Evolutionary conservation across 1,139 yeast genomes (phyloP).

Genomic region (Suhomyces chickasaworum): DNA sequence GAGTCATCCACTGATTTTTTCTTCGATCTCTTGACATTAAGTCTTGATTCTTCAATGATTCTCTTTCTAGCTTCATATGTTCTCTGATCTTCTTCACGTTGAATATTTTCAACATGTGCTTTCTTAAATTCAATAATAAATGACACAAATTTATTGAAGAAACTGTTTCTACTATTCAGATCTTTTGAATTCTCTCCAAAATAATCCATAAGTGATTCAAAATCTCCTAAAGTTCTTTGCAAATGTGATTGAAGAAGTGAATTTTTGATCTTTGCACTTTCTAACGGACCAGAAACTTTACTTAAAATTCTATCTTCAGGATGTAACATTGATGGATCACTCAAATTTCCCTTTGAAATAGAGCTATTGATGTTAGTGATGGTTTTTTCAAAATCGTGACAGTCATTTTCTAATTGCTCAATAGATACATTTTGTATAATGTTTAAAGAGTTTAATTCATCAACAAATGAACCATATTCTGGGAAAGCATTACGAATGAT

Average conservation of each 20-base stretch:
- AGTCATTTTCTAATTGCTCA: slow-evolving; percentile 75
- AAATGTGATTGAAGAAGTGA: slow-evolving; percentile 58
- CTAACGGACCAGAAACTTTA: slow-evolving; percentile 50
- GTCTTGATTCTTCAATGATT: slow-evolving; percentile 32
- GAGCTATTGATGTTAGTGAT: slow-evolving; percentile 59
- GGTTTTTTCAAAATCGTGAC: slow-evolving; percentile 58
- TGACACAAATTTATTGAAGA: slow-evolving; percentile 39
- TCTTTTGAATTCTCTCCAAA: slow-evolving; percentile 83
- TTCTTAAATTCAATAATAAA: slow-evolving; percentile 46
- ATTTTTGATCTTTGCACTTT: slow-evolving; percentile 65
- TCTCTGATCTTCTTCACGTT: slow-evolving; percentile 49
- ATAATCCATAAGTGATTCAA: slow-evolving; percentile 65
- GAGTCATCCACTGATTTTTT: slow-evolving; percentile 3
- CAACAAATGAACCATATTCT: slow-evolving; percentile 72
- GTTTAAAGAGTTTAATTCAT: slow-evolving; percentile 67
- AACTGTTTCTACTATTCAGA: slow-evolving; percentile 40
- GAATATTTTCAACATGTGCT: slow-evolving; percentile 51
- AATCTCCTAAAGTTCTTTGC: slow-evolving; percentile 53
- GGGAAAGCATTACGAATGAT: slow-evolving; percentile 78
- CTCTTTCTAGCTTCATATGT: slow-evolving; percentile 42
- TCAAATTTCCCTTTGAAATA: slow-evolving; percentile 69
- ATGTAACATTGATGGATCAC: slow-evolving; percentile 67
- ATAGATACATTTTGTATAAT: slow-evolving; percentile 69
- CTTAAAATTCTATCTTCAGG: slow-evolving; percentile 71
- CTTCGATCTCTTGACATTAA: slow-evolving; percentile 14